Evolutionary conservation across 768 basidiomycete species (phyloP), one percentile per base, ranked within the genome.

Genomic region (Tricholoma sp.): DNA sequence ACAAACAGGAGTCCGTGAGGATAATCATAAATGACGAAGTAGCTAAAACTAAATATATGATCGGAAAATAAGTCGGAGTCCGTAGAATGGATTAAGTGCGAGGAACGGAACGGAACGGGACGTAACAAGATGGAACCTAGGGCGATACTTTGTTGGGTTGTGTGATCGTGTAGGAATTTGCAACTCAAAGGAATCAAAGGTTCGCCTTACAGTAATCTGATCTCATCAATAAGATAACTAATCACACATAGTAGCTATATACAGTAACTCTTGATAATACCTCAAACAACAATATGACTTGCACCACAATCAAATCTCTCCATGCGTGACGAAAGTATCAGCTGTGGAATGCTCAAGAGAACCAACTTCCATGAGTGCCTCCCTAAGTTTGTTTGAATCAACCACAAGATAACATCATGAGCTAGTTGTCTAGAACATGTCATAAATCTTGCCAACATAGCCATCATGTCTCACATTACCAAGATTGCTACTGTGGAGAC

Each of bases 351-450:
- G 31, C 57, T 11, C 41, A 57, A 18, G 50, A 63, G 50, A 60
- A 65, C 22, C 63, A 64, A 49, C 52, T 66, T 19, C 64, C 57
- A 56, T 65, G 21, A 43, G 62, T 24, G 22, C 22, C 11, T 46
- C 3, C n/a, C n/a, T 18, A 39, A 14, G n/a, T 41, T 41, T n/a
- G 8, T 41, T 19, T 18, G 3, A 18, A 18, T 41, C 39, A 41
- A 41, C 18, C 16, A 18, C 39, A 18, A 41, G 7, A 18, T 41
- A 19, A 41, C 37, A 34, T 34, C 32, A 34, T 34, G 29, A 8
- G 31, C n/a, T 35, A 69, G 65, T 24, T 71, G 71, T 54, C 60
- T 72, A 0, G 68, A 57, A 2, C 71, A 72, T 54, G 64, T 71
- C 57, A 6, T 24, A 18, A 46, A 22, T 6, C 21, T 46, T 46